Evolutionary conservation across 2,329 filamentous ascomycete species (phyloP).

Genomic region (Neurospora sp.): DNA sequence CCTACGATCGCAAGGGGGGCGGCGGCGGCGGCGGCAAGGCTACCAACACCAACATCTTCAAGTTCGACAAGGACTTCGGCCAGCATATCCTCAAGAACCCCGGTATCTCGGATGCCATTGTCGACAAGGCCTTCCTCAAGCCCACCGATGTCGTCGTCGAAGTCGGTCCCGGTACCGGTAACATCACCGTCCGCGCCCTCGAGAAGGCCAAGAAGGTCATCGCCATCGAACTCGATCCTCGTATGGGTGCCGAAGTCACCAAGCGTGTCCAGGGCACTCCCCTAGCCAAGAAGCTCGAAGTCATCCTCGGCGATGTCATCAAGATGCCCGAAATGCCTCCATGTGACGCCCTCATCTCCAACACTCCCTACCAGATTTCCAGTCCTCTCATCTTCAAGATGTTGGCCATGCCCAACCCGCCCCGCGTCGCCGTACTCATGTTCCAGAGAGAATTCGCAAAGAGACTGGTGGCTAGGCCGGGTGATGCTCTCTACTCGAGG

Average conservation of each 20-base stretch:
- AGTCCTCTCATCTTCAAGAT: conserved; percentile 84
- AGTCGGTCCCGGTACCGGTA: conserved; percentile 83
- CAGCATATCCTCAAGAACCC: conserved; percentile 71
- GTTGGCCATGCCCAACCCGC: conserved; percentile 70
- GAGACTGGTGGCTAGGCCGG: conserved; percentile 62
- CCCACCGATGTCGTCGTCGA: conserved; percentile 86
- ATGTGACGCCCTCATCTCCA: conserved; percentile 63
- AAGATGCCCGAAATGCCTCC: conserved; percentile 59
- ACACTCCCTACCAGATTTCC: conserved; percentile 74
- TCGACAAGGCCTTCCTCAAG: conserved; percentile 80
- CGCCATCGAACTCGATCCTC: conserved; percentile 80
- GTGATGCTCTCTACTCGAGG: conserved; percentile 79
- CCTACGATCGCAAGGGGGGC: conserved; percentile 23
- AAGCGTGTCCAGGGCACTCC: conserved; percentile 89
- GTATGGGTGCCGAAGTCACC: conserved; percentile 91
- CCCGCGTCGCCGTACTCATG: conserved; percentile 68
- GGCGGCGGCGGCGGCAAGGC: conserved; percentile 22
- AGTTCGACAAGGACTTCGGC: conserved; percentile 87
- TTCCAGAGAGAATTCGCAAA: conserved; percentile 94
- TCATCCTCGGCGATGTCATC: conserved; percentile 86
- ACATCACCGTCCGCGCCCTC: conserved; percentile 80
- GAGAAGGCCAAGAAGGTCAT: conserved; percentile 75
- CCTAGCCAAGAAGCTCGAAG: conserved; percentile 72
- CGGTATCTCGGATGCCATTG: conserved; percentile 36
- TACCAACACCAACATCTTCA: conserved; percentile 77